Evolutionary conservation across 352 stramenopile genomes (phyloP).

Genomic region (Phytopythium montanum): DNA sequence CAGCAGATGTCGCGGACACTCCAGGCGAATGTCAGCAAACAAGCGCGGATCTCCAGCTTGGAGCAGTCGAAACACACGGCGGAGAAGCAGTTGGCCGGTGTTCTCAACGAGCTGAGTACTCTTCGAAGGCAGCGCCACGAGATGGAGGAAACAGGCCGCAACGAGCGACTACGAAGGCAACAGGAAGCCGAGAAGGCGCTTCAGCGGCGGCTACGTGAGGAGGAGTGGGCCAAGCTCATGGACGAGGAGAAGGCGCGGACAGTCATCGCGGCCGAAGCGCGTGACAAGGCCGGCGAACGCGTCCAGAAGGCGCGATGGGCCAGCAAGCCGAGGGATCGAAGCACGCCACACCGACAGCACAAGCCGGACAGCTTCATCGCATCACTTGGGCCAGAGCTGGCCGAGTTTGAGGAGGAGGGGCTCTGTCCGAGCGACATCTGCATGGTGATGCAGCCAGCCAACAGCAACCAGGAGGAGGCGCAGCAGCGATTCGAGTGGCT

Average conservation of each 20-base stretch:
- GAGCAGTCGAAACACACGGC: constrained; percentile 22
- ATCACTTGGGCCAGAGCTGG: constrained; percentile 35
- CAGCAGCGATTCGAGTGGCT: constrained; percentile 20
- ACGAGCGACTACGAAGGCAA: constrained; percentile 37
- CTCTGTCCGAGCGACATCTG: constrained; percentile 7
- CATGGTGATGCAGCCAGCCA: not conserved
- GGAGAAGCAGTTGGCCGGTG: constrained; percentile 28
- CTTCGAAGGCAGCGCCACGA: constrained; percentile 29
- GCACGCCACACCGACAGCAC: constrained; percentile 2
- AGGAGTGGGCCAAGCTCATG: constrained; percentile 47
- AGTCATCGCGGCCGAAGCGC: constrained; percentile 36
- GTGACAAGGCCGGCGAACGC: constrained; percentile 42
- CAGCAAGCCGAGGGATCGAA: constrained; percentile 1
- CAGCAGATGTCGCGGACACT: constrained; percentile 17
- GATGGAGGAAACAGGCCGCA: constrained; percentile 39
- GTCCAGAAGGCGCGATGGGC: constrained; percentile 22
- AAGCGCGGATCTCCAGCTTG: constrained; percentile 20
- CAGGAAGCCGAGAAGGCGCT: constrained; percentile 47
- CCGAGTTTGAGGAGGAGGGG: constrained; percentile 62
- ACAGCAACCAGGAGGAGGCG: constrained; percentile 6
- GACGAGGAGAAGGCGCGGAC: constrained; percentile 45
- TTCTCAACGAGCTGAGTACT: constrained; percentile 18
- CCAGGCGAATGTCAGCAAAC: constrained; percentile 16
- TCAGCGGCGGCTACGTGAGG: constrained; percentile 32
- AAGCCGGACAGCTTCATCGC: constrained; percentile 10